Base-by-base conservation (phyloP, 1,139 yeast species). In the Kodamaea suecica region DNA sequence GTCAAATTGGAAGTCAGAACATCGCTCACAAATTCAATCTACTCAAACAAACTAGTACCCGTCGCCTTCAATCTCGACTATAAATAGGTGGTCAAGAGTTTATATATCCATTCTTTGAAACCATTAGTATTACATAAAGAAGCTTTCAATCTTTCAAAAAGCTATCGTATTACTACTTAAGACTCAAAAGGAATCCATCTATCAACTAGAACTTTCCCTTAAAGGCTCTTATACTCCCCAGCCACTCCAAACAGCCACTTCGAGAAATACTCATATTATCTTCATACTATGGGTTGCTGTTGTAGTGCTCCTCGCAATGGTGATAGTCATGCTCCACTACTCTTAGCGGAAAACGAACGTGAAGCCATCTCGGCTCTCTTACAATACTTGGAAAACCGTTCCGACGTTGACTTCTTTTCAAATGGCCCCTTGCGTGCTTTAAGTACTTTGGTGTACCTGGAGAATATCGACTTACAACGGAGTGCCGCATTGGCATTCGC, bases 401-500 rank as follows among this genome's bases (percentile, higher is more conserved):
- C 83, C 12, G 95, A 85, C 36, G 90, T 86, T 37, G 97, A 92
- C 61, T 88, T 94, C 53, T 92, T 90, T 63, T 83, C 92, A 30
- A 94, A 94, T 44, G 90, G 90, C 1, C 95, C 95, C 1, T 70
- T 92, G 38, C 76, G 86, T 46, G 97, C 98, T 3, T 72, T 92
- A 44, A 84, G 94, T 39, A 92, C 97, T 1, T 73, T 92, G 53
- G 98, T 92, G 4, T 87, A 92, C 58, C 85, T 96, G 1, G 97
- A 92, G 50, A 92, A 92, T 56, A 78, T 92, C 48, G 97, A 92
- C 57, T 73, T 92, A 41, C 97, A 92, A 61, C 78, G 98, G 54
- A 85, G 95, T 58, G 99, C 99, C 3, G 98, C 98, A 5, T 73
- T 92, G 50, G 98, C 98, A 9, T 92, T 92, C 70, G 98, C 98